Evolutionary conservation across 106 monocot species (phyloP), one percentile per base, ranked within the genome.

Genomic region (Hemerocallis citrina): DNA sequence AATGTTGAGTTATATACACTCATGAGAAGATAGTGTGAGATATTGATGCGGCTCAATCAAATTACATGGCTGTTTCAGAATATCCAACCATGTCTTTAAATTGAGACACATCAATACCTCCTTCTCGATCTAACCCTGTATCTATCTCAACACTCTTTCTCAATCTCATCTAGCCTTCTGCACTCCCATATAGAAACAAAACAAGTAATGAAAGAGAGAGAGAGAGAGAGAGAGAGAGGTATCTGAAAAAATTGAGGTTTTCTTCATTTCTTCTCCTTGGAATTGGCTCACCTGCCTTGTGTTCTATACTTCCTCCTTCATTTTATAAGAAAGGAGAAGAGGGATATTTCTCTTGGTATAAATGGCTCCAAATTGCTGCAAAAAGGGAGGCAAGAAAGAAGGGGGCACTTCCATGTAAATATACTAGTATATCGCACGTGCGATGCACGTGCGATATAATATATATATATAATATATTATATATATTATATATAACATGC

Each of bases 41-140:
- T 77, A 77, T 77, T 77, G 77, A 66, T 72, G 77, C 77, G 77
- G 77, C 77, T 77, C 77, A 77, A 77, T 72, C 72, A 37, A 67
- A 77, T 40, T 45, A 66, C 71, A 66, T 61, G 61, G 66, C 66
- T 61, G 42, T 31, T 14, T 34, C 32, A 1, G 35, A 25, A 16
- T 25, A 31, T 24, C 13, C 45, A 72, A 40, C 71, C 77, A 71
- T 61, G 71, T 67, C 51, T 38, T 77, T 61, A 55, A 55, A 77
- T 72, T 77, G 77, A 77, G 77, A 66, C 77, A 52, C 77, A 66
- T 52, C 77, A 77, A 77, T 77, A 72, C 59, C 77, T 77, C 72
- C 59, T 42, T 19, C 35, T 25, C n/a, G n/a, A n/a, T n/a, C n/a
- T n/a, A n/a, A n/a, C 41, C 29, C 13, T 6, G n/a, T 23, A 30